Conservation (phyloP, 1,139 yeast genomes). For the Arxiozyma slooffiae region DNA sequence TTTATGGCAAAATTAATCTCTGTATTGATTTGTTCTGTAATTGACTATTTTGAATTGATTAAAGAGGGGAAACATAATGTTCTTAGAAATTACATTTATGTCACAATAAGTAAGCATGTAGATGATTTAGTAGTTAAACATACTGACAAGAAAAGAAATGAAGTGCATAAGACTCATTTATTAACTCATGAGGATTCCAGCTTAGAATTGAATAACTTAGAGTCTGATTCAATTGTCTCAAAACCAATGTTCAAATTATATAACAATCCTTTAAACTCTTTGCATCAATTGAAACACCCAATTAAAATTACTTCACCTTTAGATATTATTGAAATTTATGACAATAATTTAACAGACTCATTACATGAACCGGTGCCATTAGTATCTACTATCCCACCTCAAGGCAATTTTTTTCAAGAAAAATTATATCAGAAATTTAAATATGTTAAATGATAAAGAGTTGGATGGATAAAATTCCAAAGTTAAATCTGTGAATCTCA, state of each 20-base stretch:
- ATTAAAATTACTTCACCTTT: neutral
- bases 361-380: slow-evolving; percentile 5
- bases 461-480: neutral
- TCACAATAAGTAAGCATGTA: slow-evolving; percentile 22
- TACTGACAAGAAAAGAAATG: slow-evolving; percentile 3
- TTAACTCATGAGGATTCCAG: neutral
- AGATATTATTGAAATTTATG: neutral
- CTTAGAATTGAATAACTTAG: slow-evolving; percentile 2
- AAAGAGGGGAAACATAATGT: slow-evolving; percentile 15
- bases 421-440: neutral
- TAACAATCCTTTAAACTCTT: slow-evolving; percentile 4
- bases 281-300: neutral
- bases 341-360: neutral
- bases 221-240: neutral
- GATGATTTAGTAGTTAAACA: slow-evolving; percentile 20
- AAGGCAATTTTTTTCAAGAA: slow-evolving; percentile 1
- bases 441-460: neutral
- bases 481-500: neutral
- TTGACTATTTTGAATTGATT: slow-evolving; percentile 42
- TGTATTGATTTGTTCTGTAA: slow-evolving; percentile 49
- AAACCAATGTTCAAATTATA: neutral
- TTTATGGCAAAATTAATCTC: slow-evolving; percentile 52
- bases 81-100: slow-evolving; percentile 23
- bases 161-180: slow-evolving; percentile 2
- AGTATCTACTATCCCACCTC: slow-evolving; percentile 3